Base-by-base conservation (phyloP, 805 yeast genomes). In the Yarrowia osloensis region DNA sequence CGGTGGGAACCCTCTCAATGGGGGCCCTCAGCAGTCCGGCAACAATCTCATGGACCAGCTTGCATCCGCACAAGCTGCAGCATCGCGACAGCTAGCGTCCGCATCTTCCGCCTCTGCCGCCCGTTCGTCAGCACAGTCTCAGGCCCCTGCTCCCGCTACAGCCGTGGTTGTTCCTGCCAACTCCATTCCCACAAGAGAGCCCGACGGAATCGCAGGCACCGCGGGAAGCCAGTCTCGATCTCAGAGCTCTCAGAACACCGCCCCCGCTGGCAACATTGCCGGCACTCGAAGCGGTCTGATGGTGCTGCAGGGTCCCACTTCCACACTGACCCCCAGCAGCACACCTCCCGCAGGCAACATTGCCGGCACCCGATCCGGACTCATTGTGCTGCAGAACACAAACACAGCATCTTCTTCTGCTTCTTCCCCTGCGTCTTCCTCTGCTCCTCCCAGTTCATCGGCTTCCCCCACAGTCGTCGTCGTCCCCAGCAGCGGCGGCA, bases 11-110 rank as follows among this genome's bases (percentile, higher is more conserved):
- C 12, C 44, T 5, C 12, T 35, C 12, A 54, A 54, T 12, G 61
- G 61, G 5, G 44, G 40, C 13, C 57, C 57, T 13, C 57, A 50
- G 24, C 28, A 21, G 29, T 50, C 57, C 5, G 49, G 63, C 0
- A 39, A 57, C 49, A 57, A 57, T 9, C 57, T 50, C 42, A 50
- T 50, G 57, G 29, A 50, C 40, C 57, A 50, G 57, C 28, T 50
- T 13, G 12, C 31, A 2, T 50, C 57, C 15, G 57, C 57, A 17
- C 57, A 50, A 22, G 57, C 57, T 2, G 57, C 57, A 9, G 57
- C 57, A 2, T 50, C 57, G 2, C 24, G 57, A 13, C 40, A 50
- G 9, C 40, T 50, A 15, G 57, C 57, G 9, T 33, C 40, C 7
- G 29, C 26, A 8, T 50, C 57, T 11, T 22, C 57, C 6, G 57